These are phyloP conservation scores for Annulohypoxylon truncatum DNA, from an alignment of 2,329 filamentous ascomycete genomes.

Conservation along the genomic window DNA sequence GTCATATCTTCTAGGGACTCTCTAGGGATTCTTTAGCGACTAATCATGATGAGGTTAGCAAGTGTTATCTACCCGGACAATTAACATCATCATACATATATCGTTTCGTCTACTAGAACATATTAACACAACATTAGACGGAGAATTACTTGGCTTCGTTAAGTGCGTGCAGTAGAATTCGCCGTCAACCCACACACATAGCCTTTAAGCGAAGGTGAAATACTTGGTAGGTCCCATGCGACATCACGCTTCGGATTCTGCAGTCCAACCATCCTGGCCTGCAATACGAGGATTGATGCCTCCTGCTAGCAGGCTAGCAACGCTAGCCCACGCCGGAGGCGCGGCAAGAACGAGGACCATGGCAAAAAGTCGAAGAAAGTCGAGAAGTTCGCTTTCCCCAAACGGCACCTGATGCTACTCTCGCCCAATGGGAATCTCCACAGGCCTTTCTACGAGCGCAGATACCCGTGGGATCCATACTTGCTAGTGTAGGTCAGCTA, in stretches of 20 bases:
- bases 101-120: not conserved
- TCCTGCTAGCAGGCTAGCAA: conserved; percentile 18
- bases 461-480: not conserved
- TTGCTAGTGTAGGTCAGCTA: too few species aligned
- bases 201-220: conserved; percentile 30
- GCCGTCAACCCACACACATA: conserved; percentile 28
- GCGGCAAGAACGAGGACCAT: conserved; percentile 31
- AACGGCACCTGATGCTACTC: conserved; percentile 42
- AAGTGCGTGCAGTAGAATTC: conserved; percentile 23
- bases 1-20: not conserved
- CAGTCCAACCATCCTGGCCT: conserved; percentile 34
- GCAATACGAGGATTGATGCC: conserved; percentile 39
- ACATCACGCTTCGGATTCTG: conserved; percentile 32
- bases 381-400: conserved; percentile 42
- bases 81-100: conserved; percentile 1
- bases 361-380: too few species aligned
- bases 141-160: conserved; percentile 11
- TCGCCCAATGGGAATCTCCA: conserved; percentile 38
- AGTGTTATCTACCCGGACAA: not conserved
- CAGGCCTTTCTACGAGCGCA: conserved; percentile 4
- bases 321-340: conserved; percentile 8
- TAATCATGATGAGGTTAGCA: not conserved
- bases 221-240: conserved; percentile 33
- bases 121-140: conserved; percentile 3
- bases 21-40: too few species aligned